Evolutionary conservation across 1,284 basidiomycete species (phyloP).

Genomic region (Waitea zeae): DNA sequence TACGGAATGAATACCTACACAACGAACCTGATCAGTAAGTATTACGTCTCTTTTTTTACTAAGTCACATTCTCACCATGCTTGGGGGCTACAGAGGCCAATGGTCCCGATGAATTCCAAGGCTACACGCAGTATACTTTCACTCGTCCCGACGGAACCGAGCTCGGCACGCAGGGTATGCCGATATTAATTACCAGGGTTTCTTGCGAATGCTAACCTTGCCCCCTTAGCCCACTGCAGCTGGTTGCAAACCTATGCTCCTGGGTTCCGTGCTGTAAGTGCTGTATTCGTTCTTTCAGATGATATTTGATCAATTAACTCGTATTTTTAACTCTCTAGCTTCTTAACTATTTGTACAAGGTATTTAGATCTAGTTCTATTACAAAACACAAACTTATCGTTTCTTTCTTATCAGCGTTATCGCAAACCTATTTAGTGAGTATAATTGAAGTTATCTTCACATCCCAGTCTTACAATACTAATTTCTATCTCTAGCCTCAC

Average conservation of each 20-base stretch:
- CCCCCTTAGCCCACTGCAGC: neutral
- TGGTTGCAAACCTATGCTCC: too few relatives aligned
- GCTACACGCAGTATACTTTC: constrained; percentile 21
- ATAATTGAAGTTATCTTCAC: neutral
- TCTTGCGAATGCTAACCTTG: neutral
- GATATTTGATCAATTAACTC: neutral
- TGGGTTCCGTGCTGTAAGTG: constrained; percentile 8
- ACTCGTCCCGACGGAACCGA: constrained; percentile 23
- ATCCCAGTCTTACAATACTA: neutral
- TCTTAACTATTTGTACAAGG: constrained; percentile 1
- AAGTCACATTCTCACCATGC: neutral
- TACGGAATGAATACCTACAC: constrained; percentile 32
- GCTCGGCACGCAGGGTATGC: constrained; percentile 20
- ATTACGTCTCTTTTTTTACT: constrained; percentile 5
- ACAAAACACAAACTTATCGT: too few relatives aligned
- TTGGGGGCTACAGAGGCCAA: constrained; percentile 14
- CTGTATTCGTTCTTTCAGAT: neutral
- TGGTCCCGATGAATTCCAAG: constrained; percentile 23
- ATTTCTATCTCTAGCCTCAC: constrained; percentile 22
- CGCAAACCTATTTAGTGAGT: neutral
- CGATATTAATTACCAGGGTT: neutral
- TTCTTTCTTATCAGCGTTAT: too few relatives aligned
- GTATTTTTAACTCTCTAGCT: neutral
- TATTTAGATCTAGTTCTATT: neutral
- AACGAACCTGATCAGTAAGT: constrained; percentile 26